Evolutionary conservation across 176 grass and related monocot species (phyloP).

Genomic region (Avena insularis): DNA sequence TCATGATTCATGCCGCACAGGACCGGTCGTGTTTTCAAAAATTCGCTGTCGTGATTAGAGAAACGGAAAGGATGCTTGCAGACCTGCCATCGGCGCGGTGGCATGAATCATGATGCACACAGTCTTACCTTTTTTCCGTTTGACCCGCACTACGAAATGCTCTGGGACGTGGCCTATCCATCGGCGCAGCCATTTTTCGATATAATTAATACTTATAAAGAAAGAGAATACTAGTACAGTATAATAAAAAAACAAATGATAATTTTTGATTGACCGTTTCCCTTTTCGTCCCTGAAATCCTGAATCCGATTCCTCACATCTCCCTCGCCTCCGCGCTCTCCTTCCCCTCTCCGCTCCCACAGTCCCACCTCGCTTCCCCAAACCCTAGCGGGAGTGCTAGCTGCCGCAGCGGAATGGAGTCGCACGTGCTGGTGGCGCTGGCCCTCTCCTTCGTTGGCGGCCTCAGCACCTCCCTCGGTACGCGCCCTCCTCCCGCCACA

Average conservation of each 20-base stretch:
- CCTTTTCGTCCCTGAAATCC: neutral
- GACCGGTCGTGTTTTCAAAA: neutral
- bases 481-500: neutral
- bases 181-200: too few species aligned
- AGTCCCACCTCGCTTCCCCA: neutral
- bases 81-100: too few species aligned
- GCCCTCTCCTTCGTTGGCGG: conserved; percentile 82
- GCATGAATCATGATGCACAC: too few species aligned
- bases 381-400: conserved; percentile 34
- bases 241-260: neutral
- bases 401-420: conserved; percentile 51
- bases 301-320: neutral
- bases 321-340: neutral
- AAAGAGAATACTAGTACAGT: neutral
- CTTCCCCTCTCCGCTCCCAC: neutral
- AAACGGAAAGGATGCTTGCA: neutral
- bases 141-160: neutral
- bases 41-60: neutral
- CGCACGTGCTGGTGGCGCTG: conserved; percentile 76
- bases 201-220: neutral
- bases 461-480: conserved; percentile 90
- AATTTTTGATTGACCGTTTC: neutral
- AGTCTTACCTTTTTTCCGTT: neutral
- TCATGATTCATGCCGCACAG: conserved; percentile 11
- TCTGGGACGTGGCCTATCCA: neutral